Evolutionary conservation across 2,329 filamentous ascomycete species (phyloP).

Genomic region (Colletotrichum falcatum): DNA sequence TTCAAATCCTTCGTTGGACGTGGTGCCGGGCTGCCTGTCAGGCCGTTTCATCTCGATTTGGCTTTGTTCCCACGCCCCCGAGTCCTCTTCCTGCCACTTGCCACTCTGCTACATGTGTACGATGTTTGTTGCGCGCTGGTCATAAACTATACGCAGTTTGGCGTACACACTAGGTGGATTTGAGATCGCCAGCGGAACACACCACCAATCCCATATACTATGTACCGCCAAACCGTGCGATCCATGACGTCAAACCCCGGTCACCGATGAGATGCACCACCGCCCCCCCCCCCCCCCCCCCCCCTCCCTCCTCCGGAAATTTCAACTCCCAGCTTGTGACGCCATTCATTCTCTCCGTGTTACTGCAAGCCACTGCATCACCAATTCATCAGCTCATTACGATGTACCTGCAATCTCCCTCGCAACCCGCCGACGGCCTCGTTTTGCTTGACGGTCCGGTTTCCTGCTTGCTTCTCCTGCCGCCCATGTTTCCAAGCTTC

Average conservation of each 20-base stretch:
- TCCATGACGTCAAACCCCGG: conserved; percentile 38
- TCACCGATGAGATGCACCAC: conserved; percentile 31
- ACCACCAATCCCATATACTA: conserved; percentile 1
- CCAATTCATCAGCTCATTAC: conserved; percentile 13
- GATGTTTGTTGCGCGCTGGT: background rate
- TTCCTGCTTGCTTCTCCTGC: conserved; percentile 2
- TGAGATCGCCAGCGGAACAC: conserved; percentile 25
- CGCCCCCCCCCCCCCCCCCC: too few species aligned
- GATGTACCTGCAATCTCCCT: conserved; percentile 15
- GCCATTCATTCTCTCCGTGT: conserved; percentile 26
- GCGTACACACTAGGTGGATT: conserved; percentile 2
- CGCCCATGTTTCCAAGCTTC: background rate
- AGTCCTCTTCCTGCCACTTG: background rate
- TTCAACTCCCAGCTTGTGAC: conserved; percentile 26
- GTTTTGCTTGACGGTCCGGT: background rate
- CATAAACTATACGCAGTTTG: conserved; percentile 6
- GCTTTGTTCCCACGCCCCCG: background rate
- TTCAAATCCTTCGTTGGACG: background rate
- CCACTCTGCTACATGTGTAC: background rate
- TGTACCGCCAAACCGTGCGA: conserved; percentile 4
- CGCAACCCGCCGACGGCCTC: background rate
- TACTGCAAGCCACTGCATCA: conserved; percentile 39
- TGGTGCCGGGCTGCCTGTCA: background rate
- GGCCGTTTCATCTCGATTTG: background rate
- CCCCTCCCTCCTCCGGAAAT: conserved; percentile 10